Evolutionary conservation across 768 basidiomycete genomes (phyloP), one percentile per base, ranked within the genome.

Genomic region (Chalciporus sphaerocephalus): DNA sequence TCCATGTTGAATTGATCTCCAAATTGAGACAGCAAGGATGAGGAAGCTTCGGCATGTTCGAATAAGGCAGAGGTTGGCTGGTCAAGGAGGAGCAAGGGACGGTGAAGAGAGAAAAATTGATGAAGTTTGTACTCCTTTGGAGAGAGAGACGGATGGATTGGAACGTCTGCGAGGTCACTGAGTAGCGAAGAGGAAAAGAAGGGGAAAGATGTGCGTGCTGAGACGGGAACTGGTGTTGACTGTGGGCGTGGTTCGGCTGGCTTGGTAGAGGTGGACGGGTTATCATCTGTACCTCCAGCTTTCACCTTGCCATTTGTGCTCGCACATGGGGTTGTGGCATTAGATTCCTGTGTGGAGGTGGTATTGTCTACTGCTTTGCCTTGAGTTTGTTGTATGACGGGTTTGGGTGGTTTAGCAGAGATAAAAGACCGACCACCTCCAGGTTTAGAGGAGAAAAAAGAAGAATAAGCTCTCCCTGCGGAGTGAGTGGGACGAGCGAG

Each of bases 31-130:
- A 56, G 54, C 18, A 57, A 42, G n/a, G 61, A 45, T 4, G 47
- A n/a, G 17, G 52, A 50, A 34, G 48, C n/a, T 28, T 57, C 51
- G 8, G 40, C 30, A 11, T 69, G 51, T 32, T 75, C 73, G 48
- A 78, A 76, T 46, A 89, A 71, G 46, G 81, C 67, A 8, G 79
- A 69, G 0, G 80, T 55, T 0, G 87, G 81, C 50, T 83, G 76
- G 22, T 75, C 68, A 34, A 91, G 72, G 28, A 87, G 76, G 17
- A 91, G 77, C 2, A 92, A 72, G 1, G 89, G 89, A 11, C 89
- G 78, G 56, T 92, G 83, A 24, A 89, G 70, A 3, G 89, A 79
- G 68, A 92, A 92, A 67, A 92, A 92, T 43, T 87, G 85, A 60
- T 91, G 87, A 10, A 90, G 74, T 58, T 82, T 85, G 65, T 86